Evolutionary conservation across 306 rosid species (phyloP).

Genomic region (Quercus suber): DNA sequence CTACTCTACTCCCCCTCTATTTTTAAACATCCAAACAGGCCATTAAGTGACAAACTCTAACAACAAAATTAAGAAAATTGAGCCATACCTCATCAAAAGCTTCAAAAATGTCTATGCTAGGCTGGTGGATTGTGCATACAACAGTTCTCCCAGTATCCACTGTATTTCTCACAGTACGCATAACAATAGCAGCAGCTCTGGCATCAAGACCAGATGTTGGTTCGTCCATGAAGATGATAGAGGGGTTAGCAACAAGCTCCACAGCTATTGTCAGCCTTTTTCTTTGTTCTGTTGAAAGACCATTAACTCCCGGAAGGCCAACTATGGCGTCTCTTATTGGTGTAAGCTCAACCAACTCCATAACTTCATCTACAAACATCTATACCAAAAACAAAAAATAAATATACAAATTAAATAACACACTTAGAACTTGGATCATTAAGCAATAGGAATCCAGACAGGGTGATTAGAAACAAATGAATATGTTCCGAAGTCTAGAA

Average conservation of each 20-base stretch:
- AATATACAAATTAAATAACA: background rate
- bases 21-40: too few relatives aligned
- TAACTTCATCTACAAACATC: conserved; percentile 66
- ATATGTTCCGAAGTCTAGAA: background rate
- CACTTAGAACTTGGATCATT: background rate
- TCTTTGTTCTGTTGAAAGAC: conserved; percentile 82
- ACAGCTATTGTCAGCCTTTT: conserved; percentile 90
- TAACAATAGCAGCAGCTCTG: conserved; percentile 88
- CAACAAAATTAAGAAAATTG: background rate
- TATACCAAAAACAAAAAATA: background rate
- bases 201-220: conserved; percentile 95
- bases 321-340: conserved; percentile 58
- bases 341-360: conserved; percentile 68
- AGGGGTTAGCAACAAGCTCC: conserved; percentile 86
- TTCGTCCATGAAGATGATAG: conserved; percentile 90
- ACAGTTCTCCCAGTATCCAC: conserved; percentile 87
- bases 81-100: conserved; percentile 70
- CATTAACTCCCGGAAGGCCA: conserved; percentile 80
- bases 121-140: conserved; percentile 91
- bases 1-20: too few relatives aligned
- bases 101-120: conserved; percentile 87
- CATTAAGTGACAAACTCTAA: background rate
- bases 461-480: background rate
- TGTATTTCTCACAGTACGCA: conserved; percentile 83
- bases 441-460: background rate